Base-by-base conservation (phyloP, 805 yeast species). In the Candida chauliodis region DNA sequence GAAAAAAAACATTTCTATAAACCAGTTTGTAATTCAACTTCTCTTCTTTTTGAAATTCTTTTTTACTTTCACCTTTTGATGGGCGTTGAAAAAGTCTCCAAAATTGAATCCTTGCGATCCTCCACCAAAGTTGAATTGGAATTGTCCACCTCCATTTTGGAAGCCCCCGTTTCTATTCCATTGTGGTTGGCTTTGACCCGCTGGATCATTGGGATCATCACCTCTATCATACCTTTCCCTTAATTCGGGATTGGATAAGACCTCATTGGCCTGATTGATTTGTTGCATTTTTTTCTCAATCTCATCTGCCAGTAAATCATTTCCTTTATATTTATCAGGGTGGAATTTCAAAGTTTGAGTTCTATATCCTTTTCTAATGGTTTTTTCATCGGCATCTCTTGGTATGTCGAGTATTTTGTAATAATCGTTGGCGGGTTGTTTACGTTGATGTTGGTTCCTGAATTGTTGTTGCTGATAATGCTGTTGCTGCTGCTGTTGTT, bases 191-290 rank as follows among this genome's bases (percentile, higher is more conserved):
- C 45, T 41, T 22, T 42, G 44, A 15, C 47, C 48, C 6, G n/a
- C 10, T 10, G 62, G 63, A 41, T 65, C 73, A 45, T 70, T 71
- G 5, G 80, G 78, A 52, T 74, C 78, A 34, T 69, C 74, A 11
- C 81, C 81, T 18, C 66, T 47, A 55, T 90, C 96, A 52, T 84
- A 91, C 33, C 79, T 74, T 31, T 66, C 74, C 42, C 80, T 73
- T 42, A 75, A 64, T 31, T 79, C 84, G 2, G 77, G 76, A 48
- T 84, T 79, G 8, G 89, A 76, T 25, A 91, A 68, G 2, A 83
- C 81, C 55, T 89, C 97, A 59, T 93, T 89, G 0, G 98, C 98
- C 54, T 84, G 87, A 59, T 91, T 93, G 46, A 91, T 85, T 39
- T 83, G 90, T 34, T 95, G 88, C 90, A 91, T 93, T 51, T 84